phyloP scores from a whole-genome alignment of 768 basidiomycete species.

The Dictyophora rubrovolvata region DNA sequence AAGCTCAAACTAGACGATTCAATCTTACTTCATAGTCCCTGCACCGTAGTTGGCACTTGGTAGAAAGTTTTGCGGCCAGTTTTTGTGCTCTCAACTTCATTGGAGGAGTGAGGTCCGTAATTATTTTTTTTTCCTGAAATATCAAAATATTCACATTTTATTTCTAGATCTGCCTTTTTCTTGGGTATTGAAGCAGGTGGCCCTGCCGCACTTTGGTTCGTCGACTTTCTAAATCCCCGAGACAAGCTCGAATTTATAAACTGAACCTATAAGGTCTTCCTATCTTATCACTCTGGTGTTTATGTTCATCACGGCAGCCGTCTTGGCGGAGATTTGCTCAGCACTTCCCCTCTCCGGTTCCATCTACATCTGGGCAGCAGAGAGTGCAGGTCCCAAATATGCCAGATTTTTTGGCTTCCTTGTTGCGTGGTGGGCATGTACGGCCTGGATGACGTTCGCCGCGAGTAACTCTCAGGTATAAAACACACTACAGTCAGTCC shows the following conservation, averaged over 20 bases:
- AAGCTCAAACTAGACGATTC: not conserved
- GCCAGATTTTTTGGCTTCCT: conserved; percentile 81
- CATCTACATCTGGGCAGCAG: conserved; percentile 92
- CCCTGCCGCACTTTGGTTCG: conserved; percentile 75
- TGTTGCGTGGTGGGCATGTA: conserved; percentile 89
- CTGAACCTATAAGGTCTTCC: conserved; percentile 55
- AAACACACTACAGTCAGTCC: not conserved
- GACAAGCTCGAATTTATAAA: not conserved
- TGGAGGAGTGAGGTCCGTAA: conserved; percentile 66
- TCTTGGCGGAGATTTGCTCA: conserved; percentile 86
- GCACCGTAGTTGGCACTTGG: conserved; percentile 73
- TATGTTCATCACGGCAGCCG: conserved; percentile 80
- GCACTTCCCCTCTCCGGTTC: conserved; percentile 81
- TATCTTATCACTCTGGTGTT: conserved; percentile 75
- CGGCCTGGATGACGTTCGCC: conserved; percentile 93
- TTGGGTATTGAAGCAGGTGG: conserved; percentile 78
- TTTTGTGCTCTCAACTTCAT: conserved; percentile 89
- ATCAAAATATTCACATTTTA: conserved; percentile 4
- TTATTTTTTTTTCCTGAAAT: not conserved
- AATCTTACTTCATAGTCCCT: conserved; percentile 45
- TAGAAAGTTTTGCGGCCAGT: conserved; percentile 82
- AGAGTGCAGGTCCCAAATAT: conserved; percentile 81
- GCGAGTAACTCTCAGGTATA: conserved; percentile 80
- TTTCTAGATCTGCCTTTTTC: conserved; percentile 59
- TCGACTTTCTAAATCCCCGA: not conserved